Conservation (phyloP, 108 stramenopile species). For the Cylindrotheca closterium region DNA sequence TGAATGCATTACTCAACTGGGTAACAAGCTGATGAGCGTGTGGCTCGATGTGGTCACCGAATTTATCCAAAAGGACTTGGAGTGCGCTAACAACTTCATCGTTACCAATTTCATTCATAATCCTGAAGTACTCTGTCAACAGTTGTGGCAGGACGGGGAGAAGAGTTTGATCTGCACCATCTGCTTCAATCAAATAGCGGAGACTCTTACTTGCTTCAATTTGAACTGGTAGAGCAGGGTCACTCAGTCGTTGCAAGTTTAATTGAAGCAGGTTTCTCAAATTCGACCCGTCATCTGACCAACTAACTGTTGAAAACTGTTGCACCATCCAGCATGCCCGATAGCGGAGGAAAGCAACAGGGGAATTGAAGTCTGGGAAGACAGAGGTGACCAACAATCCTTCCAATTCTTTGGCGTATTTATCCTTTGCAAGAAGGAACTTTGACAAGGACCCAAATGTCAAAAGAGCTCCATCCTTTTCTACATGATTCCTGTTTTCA, state of each 20-base stretch:
- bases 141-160: constrained; percentile 91
- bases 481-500: constrained; percentile 77
- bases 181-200: constrained; percentile 89
- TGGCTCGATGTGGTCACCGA: constrained; percentile 93
- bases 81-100: constrained; percentile 94
- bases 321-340: constrained; percentile 96
- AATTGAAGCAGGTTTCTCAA: constrained; percentile 61
- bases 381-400: constrained; percentile 87
- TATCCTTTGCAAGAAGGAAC: constrained; percentile 75
- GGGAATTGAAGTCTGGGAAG: constrained; percentile 91
- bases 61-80: constrained; percentile 91
- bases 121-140: constrained; percentile 95
- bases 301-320: constrained; percentile 74
- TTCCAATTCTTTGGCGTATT: constrained; percentile 79
- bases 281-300: constrained; percentile 80
- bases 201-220: constrained; percentile 93
- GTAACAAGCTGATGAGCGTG: constrained; percentile 90
- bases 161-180: constrained; percentile 86
- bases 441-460: constrained; percentile 87
- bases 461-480: constrained; percentile 92
- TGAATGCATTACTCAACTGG: constrained; percentile 88
- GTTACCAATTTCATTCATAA: constrained; percentile 97
- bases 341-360: constrained; percentile 88
- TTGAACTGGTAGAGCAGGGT: constrained; percentile 96
- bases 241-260: constrained; percentile 81